These are phyloP conservation scores for Microthlaspi erraticum DNA, from an alignment of 345 rosid genomes.

Conservation along the genomic window DNA sequence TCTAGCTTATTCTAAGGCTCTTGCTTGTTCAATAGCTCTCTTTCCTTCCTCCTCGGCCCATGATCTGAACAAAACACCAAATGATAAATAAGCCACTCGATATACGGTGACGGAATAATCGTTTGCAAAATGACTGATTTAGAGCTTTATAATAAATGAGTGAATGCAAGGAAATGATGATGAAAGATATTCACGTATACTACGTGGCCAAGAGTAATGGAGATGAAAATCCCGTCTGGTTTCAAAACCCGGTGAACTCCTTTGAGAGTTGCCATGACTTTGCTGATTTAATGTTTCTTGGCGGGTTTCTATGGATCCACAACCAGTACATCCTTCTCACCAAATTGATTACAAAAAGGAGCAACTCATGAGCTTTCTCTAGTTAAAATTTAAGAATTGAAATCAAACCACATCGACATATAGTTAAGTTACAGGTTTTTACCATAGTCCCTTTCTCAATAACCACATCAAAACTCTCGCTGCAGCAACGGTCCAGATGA, in stretches of 20 bases:
- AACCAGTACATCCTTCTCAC: conserved; percentile 78
- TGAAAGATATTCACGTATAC: background rate
- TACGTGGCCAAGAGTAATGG: conserved; percentile 88
- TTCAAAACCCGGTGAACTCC: conserved; percentile 82
- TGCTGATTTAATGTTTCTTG: conserved; percentile 61
- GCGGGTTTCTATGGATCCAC: conserved; percentile 92
- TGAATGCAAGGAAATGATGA: background rate
- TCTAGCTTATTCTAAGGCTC: conserved; percentile 85
- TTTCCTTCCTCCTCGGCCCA: conserved; percentile 99
- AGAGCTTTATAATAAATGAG: conserved; percentile 1
- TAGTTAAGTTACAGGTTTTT: conserved; percentile 7
- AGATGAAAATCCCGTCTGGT: conserved; percentile 74
- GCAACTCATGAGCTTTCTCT: conserved; percentile 1
- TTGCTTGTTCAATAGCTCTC: conserved; percentile 82
- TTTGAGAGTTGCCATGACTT: conserved; percentile 79
- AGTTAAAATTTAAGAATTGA: background rate
- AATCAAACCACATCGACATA: conserved; percentile 2
- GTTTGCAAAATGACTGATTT: too few species aligned
- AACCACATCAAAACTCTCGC: conserved; percentile 78
- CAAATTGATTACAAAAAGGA: background rate
- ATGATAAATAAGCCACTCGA: conserved; percentile 1
- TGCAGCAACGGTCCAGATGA: conserved; percentile 49
- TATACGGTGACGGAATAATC: background rate
- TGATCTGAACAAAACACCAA: conserved; percentile 55
- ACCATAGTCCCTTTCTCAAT: conserved; percentile 98